Evolutionary conservation across 768 basidiomycete species (phyloP).

Genomic region (Gautieria morchelliformis): DNA sequence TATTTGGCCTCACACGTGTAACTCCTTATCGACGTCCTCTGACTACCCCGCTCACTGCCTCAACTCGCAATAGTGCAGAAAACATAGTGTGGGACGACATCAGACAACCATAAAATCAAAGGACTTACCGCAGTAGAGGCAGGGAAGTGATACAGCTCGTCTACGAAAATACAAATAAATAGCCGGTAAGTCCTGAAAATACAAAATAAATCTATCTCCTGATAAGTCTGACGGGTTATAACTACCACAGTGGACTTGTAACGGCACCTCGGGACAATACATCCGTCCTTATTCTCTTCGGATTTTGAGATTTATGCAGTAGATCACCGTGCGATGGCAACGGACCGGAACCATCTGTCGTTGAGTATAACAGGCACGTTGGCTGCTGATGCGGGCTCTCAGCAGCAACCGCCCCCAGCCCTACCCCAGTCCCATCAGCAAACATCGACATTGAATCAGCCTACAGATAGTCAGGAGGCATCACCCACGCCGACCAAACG

Average conservation of each 20-base stretch:
- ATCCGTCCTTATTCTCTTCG: background rate
- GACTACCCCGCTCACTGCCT: background rate
- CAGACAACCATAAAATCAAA: background rate
- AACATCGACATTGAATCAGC: background rate
- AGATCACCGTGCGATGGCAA: background rate
- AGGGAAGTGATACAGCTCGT: background rate
- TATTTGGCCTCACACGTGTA: conserved; percentile 10
- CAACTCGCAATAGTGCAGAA: background rate
- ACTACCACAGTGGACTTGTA: background rate
- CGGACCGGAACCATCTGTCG: conserved; percentile 4
- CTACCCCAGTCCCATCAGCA: background rate
- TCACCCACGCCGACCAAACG: conserved; percentile 39
- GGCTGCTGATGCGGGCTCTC: background rate
- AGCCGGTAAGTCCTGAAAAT: conserved; percentile 7
- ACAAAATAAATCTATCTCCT: conserved; percentile 5
- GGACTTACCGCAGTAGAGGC: background rate
- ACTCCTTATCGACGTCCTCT: conserved; percentile 7
- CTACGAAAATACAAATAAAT: conserved; percentile 6
- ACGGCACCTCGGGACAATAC: background rate
- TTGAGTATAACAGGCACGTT: background rate
- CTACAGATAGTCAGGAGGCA: background rate
- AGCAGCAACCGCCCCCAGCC: background rate
- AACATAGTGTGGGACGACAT: background rate
- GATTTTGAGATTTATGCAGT: background rate
- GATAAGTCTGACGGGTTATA: conserved; percentile 6